phyloP scores from a whole-genome alignment of 2,329 filamentous ascomycete species.

The Chalaropsis thielavioides region DNA sequence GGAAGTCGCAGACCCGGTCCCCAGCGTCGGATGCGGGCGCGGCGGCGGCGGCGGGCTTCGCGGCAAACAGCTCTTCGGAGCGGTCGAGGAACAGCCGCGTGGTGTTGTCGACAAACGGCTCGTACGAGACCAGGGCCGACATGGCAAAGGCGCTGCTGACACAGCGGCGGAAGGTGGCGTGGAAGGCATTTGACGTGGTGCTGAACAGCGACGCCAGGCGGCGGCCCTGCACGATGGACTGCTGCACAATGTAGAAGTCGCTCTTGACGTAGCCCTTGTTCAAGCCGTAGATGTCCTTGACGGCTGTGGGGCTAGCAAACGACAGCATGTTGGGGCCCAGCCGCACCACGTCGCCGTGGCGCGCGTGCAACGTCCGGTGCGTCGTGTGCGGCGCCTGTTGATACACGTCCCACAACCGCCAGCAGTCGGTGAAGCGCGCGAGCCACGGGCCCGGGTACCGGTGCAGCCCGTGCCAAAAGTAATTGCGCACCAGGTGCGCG shows the following conservation, averaged over 20 bases:
- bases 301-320: conserved; percentile 56
- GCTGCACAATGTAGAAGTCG: conserved; percentile 68
- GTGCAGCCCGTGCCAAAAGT: conserved; percentile 43
- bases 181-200: conserved; percentile 59
- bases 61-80: conserved; percentile 41
- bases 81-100: conserved; percentile 54
- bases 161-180: conserved; percentile 57
- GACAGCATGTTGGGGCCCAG: conserved; percentile 61
- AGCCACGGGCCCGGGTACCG: conserved; percentile 59
- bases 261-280: conserved; percentile 74
- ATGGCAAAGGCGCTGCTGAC: conserved; percentile 68
- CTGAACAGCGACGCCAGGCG: conserved; percentile 61
- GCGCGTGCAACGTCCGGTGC: conserved; percentile 50
- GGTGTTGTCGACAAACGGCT: conserved; percentile 65
- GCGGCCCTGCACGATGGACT: conserved; percentile 54
- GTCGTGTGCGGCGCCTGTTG: conserved; percentile 51
- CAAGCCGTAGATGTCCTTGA: conserved; percentile 65
- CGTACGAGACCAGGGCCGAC: conserved; percentile 62
- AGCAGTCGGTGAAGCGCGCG: conserved; percentile 51
- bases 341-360: conserved; percentile 60
- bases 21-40: too few species aligned
- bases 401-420: conserved; percentile 58
- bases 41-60: conserved; percentile 22
- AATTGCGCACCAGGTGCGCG: conserved; percentile 30
- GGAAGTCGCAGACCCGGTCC: conserved; percentile 44